These are phyloP conservation scores for Malus hybrid DNA, from an alignment of 331 rosid genomes.

Conservation along the genomic window DNA sequence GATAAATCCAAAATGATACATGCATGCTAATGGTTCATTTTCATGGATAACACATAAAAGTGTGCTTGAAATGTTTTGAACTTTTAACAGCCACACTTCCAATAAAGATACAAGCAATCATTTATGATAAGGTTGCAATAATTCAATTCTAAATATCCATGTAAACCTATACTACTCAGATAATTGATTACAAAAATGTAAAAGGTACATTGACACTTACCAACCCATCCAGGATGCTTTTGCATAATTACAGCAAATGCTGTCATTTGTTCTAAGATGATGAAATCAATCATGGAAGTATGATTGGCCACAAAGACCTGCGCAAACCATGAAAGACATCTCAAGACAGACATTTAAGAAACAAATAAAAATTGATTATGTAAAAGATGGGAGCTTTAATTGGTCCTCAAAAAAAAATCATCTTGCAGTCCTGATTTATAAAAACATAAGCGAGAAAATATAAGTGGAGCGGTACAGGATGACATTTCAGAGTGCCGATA, in stretches of 20 bases:
- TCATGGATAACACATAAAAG: background rate
- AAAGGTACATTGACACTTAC: conserved; percentile 38
- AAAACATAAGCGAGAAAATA: no score
- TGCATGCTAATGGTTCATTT: background rate
- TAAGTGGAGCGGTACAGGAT: no score
- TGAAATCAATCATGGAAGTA: conserved; percentile 98
- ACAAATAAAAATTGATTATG: conserved; percentile 3
- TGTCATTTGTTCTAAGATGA: conserved; percentile 94
- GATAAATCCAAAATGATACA: background rate
- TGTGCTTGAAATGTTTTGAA: background rate
- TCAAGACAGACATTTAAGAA: background rate
- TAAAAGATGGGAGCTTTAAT: no score
- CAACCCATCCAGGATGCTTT: conserved; percentile 99
- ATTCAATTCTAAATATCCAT: background rate
- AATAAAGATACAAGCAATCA: background rate
- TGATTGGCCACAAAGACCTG: conserved; percentile 98
- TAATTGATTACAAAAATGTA: background rate
- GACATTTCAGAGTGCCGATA: no score
- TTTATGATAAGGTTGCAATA: background rate
- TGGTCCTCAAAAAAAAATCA: no score
- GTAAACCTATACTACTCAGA: background rate
- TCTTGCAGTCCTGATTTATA: no score
- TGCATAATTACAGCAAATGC: conserved; percentile 99
- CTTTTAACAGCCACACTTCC: background rate
- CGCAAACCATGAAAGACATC: conserved; percentile 17